phyloP scores from a whole-genome alignment of 202 grass and related monocot genomes.

The Elaeis oleifera region DNA sequence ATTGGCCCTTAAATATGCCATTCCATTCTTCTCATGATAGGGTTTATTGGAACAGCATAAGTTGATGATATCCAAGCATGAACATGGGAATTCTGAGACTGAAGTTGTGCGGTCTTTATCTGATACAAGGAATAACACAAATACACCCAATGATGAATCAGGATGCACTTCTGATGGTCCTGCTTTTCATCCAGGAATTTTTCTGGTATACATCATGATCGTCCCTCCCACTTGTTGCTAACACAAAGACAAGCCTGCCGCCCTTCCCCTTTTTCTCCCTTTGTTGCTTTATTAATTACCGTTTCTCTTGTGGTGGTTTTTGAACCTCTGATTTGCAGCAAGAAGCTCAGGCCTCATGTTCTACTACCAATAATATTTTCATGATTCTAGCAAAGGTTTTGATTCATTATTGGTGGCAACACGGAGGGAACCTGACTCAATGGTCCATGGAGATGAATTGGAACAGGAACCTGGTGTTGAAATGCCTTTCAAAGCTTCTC shows the following conservation, averaged over 20 bases:
- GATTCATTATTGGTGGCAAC: constrained; percentile 19
- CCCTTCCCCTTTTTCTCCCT: not conserved
- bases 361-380: constrained; percentile 19
- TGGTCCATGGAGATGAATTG: constrained; percentile 14
- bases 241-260: no score
- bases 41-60: constrained; percentile 29
- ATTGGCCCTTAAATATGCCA: no score
- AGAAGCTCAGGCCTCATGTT: constrained; percentile 19
- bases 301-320: constrained; percentile 14
- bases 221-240: no score
- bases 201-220: no score
- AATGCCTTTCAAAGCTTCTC: constrained; percentile 34
- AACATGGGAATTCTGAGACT: constrained; percentile 7
- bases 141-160: constrained; percentile 11
- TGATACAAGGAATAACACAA: constrained; percentile 8
- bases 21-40: not conserved
- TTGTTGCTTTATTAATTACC: not conserved
- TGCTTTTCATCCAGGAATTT: not conserved
- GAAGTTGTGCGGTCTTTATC: constrained; percentile 3
- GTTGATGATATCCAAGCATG: constrained; percentile 11
- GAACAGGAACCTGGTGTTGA: constrained; percentile 24
- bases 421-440: not conserved
- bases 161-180: not conserved
- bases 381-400: constrained; percentile 11
- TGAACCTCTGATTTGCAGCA: constrained; percentile 29